A percentile compares a stretch with the other conserved stretches of the same genome.
Evolutionary conservation across 2,329 filamentous ascomycete species (phyloP).

Genomic region (Atkinsonella hypoxylon): DNA sequence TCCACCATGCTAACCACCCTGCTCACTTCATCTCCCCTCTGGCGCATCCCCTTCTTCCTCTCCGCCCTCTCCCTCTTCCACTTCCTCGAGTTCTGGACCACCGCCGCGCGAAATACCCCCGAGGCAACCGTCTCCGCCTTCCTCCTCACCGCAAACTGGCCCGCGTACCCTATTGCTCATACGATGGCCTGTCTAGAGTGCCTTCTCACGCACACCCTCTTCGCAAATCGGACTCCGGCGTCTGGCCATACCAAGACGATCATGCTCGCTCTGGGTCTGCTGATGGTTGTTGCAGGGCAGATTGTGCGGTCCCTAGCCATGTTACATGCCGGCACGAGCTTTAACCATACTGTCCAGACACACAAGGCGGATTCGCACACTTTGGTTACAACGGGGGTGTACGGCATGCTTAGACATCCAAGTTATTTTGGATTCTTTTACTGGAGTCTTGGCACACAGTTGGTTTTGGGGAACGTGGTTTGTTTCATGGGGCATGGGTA

Average conservation of each 20-base stretch:
- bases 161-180: slow-evolving; percentile 75
- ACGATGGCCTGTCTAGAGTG: slow-evolving; percentile 63
- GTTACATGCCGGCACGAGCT: slow-evolving; percentile 77
- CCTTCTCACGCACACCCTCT: slow-evolving; percentile 44
- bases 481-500: slow-evolving; percentile 63
- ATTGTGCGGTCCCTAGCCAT: slow-evolving; percentile 69
- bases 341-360: slow-evolving; percentile 78
- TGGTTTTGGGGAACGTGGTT: slow-evolving; percentile 74
- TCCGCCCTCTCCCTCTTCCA: slow-evolving; percentile 68
- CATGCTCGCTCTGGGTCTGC: slow-evolving; percentile 45
- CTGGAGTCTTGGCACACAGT: slow-evolving; percentile 92
- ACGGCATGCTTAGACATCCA: slow-evolving; percentile 66
- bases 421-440: slow-evolving; percentile 98
- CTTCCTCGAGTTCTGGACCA: slow-evolving; percentile 92
- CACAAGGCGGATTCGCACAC: slow-evolving; percentile 55
- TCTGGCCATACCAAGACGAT: slow-evolving; percentile 30
- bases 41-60: slow-evolving; percentile 57
- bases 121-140: slow-evolving; percentile 64
- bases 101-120: slow-evolving; percentile 69
- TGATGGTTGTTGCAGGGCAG: slow-evolving; percentile 60
- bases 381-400: slow-evolving; percentile 77
- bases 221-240: slow-evolving; percentile 36
- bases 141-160: slow-evolving; percentile 74
- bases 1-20: slow-evolving; percentile 20
- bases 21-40: slow-evolving; percentile 34